These are phyloP conservation scores for Raphanus hybrid DNA, from an alignment of 441 rosid species.

Conservation along the genomic window DNA sequence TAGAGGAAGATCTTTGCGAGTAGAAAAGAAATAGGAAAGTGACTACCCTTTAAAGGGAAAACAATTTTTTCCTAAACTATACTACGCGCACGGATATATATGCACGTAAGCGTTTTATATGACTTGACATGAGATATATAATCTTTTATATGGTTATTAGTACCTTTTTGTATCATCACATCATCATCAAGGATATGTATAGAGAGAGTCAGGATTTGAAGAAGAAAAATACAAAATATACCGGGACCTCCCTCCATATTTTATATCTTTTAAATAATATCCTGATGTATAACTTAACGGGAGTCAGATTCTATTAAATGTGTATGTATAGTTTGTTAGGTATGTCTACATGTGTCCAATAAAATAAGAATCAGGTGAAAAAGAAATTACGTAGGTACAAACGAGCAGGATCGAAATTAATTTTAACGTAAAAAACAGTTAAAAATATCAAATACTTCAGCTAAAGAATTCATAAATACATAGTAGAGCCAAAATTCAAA, in stretches of 20 bases:
- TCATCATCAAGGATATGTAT: slow-evolving; percentile 38
- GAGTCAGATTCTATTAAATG: slow-evolving; percentile 17
- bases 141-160: background rate
- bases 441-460: no score
- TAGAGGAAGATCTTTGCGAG: slow-evolving; percentile 27
- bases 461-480: background rate
- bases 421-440: background rate
- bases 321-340: slow-evolving; percentile 24
- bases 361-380: slow-evolving; percentile 43
- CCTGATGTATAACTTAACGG: slow-evolving; percentile 10
- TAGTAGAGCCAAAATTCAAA: background rate
- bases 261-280: background rate
- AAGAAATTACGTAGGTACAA: slow-evolving; percentile 40
- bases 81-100: slow-evolving; percentile 33
- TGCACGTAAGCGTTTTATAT: slow-evolving; percentile 32
- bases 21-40: slow-evolving; percentile 29
- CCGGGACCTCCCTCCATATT: slow-evolving; percentile 28
- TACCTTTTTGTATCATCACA: slow-evolving; percentile 36
- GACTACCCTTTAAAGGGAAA: slow-evolving; percentile 20
- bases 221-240: slow-evolving; percentile 33
- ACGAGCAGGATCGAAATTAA: slow-evolving; percentile 24
- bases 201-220: slow-evolving; percentile 32
- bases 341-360: slow-evolving; percentile 21
- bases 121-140: slow-evolving; percentile 34
- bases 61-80: slow-evolving; percentile 15